A percentile compares a stretch with the other conserved stretches of the same genome.
Evolutionary conservation across 208 protist genomes (phyloP).

Genomic region (Leishmania guyanensis): DNA sequence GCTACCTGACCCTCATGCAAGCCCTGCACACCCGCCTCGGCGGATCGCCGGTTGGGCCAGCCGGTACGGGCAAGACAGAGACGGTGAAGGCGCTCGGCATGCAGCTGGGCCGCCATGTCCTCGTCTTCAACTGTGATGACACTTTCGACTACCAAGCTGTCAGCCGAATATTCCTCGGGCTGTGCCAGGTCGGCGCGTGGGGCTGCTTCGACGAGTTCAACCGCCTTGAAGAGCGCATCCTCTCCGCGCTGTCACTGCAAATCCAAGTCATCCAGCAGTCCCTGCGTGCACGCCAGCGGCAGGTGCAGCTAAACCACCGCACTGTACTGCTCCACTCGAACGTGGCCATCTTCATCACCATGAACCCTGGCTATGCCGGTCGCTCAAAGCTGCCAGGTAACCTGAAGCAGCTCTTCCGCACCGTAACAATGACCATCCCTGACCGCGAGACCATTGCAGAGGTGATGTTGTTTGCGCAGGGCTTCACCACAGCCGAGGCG

Average conservation of each 20-base stretch:
- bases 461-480: slow-evolving; percentile 99
- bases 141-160: slow-evolving; percentile 99
- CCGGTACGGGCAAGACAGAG: slow-evolving; percentile 99
- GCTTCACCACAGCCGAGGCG: slow-evolving; percentile 96
- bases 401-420: slow-evolving; percentile 99
- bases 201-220: slow-evolving; percentile 99
- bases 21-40: slow-evolving; percentile 97
- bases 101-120: slow-evolving; percentile 97
- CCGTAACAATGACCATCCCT: slow-evolving; percentile 98
- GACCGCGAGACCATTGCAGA: slow-evolving; percentile 99
- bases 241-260: slow-evolving; percentile 99
- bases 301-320: slow-evolving; percentile 94
- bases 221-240: slow-evolving; percentile 98
- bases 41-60: slow-evolving; percentile 97
- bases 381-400: slow-evolving; percentile 99
- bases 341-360: slow-evolving; percentile 99
- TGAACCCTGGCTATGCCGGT: slow-evolving; percentile 99
- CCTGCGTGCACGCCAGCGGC: slow-evolving; percentile 50
- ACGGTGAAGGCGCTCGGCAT: slow-evolving; percentile 98
- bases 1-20: slow-evolving; percentile 99
- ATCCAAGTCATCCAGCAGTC: slow-evolving; percentile 98
- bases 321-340: slow-evolving; percentile 89
- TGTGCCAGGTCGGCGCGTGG: slow-evolving; percentile 99
- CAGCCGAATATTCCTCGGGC: slow-evolving; percentile 98
- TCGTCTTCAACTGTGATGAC: slow-evolving; percentile 99